Percentiles rank a stretch among this genome's conserved stretches.
These are phyloP conservation scores for Aspergillus vadensis DNA, from an alignment of 2,329 filamentous ascomycete species.

Conservation along the genomic window DNA sequence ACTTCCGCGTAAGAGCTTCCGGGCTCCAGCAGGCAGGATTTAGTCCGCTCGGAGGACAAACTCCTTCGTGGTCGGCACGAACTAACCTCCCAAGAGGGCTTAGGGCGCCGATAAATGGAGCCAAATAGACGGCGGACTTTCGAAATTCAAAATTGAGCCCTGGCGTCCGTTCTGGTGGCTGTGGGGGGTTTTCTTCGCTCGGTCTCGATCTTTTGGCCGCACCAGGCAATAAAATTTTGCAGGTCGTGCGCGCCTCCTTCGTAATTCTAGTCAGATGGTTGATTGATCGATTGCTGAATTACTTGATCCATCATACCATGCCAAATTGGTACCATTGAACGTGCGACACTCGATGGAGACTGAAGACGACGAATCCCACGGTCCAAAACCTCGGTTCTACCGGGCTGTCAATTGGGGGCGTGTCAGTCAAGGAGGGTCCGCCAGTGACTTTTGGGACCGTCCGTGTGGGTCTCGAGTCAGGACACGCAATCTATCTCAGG, in stretches of 20 bases:
- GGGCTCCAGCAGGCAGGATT: conserved; percentile 19
- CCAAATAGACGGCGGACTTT: not conserved
- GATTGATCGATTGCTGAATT: not conserved
- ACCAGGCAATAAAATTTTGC: not conserved
- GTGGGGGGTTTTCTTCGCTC: not conserved
- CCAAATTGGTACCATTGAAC: not conserved
- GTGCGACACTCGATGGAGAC: not conserved
- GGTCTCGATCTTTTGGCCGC: conserved; percentile 5
- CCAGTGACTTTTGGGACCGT: not conserved
- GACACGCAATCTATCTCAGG: conserved; percentile 11
- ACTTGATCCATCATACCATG: not conserved
- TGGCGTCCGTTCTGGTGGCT: conserved; percentile 7
- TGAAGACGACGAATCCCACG: not conserved
- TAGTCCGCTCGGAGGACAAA: conserved; percentile 11
- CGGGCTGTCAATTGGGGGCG: conserved; percentile 4
- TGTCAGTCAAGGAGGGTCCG: conserved; percentile 7
- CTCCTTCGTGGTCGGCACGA: conserved; percentile 5
- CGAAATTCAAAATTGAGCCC: conserved; percentile 11
- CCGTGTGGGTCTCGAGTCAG: conserved; percentile 6
- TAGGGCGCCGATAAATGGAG: conserved; percentile 1
- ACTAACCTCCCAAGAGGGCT: conserved; percentile 4
- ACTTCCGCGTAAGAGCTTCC: conserved; percentile 18
- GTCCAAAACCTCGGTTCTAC: not conserved
- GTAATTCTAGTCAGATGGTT: not conserved
- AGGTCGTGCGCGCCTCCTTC: not conserved